Evolutionary conservation across 345 rosid species (phyloP).

Genomic region (Boechera divaricarpa): DNA sequence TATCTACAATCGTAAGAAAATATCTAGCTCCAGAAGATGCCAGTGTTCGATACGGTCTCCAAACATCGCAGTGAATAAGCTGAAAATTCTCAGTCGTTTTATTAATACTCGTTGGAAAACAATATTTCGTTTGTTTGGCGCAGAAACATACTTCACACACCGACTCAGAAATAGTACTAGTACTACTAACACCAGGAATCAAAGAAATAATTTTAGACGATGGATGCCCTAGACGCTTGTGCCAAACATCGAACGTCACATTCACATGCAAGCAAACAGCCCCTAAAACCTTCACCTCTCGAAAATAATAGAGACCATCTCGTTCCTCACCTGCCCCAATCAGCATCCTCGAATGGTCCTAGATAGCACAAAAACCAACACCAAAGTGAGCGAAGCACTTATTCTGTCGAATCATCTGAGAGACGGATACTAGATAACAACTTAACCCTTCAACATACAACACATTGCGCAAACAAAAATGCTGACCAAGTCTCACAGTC

Average conservation of each 20-base stretch:
- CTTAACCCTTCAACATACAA: background rate
- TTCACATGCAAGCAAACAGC: background rate
- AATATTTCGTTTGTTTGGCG: background rate
- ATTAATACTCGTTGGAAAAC: background rate
- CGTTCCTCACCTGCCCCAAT: background rate
- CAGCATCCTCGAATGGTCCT: background rate
- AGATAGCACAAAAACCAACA: background rate
- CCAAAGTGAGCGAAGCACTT: background rate
- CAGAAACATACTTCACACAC: background rate
- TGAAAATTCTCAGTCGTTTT: background rate
- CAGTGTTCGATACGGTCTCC: background rate
- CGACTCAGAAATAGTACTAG: background rate
- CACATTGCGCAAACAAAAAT: background rate
- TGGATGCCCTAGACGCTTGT: background rate
- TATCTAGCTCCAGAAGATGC: background rate
- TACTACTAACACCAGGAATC: background rate
- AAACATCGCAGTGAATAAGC: background rate
- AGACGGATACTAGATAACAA: background rate
- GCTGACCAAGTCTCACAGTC: accelerated
- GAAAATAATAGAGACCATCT: background rate
- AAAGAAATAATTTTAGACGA: background rate
- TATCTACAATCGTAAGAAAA: background rate
- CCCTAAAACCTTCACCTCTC: background rate
- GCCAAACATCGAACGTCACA: background rate
- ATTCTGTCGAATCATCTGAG: background rate